A percentile compares a stretch with the other conserved stretches of the same genome.
Evolutionary conservation across 2,329 filamentous ascomycete genomes (phyloP).

Genomic region (Penicillium verrucosum): DNA sequence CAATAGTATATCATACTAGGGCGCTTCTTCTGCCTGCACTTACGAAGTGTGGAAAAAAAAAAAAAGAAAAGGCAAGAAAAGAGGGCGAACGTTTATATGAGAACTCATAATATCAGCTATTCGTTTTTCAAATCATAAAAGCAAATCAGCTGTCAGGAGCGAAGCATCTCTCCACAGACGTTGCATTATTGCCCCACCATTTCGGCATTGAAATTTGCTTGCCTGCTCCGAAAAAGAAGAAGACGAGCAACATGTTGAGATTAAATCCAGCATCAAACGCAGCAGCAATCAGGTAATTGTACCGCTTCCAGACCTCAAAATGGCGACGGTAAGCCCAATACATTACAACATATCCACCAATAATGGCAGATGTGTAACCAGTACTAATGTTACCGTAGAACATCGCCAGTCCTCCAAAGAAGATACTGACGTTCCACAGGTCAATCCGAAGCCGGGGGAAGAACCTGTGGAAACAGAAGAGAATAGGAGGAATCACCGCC

Average conservation of each 20-base stretch:
- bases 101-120: background rate
- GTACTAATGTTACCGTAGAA: slow-evolving; percentile 64
- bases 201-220: slow-evolving; percentile 59
- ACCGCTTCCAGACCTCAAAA: slow-evolving; percentile 58
- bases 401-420: slow-evolving; percentile 53
- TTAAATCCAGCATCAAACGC: slow-evolving; percentile 63
- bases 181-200: slow-evolving; percentile 61
- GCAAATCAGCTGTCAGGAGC: slow-evolving; percentile 37
- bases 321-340: slow-evolving; percentile 56
- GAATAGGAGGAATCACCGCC: slow-evolving; percentile 27
- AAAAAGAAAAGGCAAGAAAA: background rate
- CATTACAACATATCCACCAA: slow-evolving; percentile 62
- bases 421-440: slow-evolving; percentile 62
- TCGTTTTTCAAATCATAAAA: background rate
- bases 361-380: slow-evolving; percentile 55
- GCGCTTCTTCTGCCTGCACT: background rate
- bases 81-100: background rate
- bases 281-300: slow-evolving; percentile 60
- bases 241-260: slow-evolving; percentile 60
- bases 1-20: background rate
- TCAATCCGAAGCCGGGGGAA: slow-evolving; percentile 56
- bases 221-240: slow-evolving; percentile 57
- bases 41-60: background rate
- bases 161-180: slow-evolving; percentile 58
- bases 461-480: slow-evolving; percentile 52